Conservation (phyloP, 2,329 filamentous ascomycete species). For the Stagonosporopsis rhizophila region DNA sequence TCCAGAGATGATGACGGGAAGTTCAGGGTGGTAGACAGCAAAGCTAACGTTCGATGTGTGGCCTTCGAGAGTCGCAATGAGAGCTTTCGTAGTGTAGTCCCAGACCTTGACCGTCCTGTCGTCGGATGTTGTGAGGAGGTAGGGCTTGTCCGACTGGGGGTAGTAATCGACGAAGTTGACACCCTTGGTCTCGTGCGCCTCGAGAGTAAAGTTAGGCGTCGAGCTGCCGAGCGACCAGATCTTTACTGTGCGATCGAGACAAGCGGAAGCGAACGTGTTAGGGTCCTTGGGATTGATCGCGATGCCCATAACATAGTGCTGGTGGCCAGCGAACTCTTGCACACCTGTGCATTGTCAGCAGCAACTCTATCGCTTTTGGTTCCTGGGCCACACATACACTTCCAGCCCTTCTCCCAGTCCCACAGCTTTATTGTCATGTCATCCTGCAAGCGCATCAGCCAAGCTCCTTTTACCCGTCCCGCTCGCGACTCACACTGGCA, state of each 20-base stretch:
- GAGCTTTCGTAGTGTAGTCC: constrained; percentile 98
- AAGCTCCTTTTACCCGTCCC: neutral
- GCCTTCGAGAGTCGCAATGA: constrained; percentile 95
- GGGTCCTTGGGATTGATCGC: constrained; percentile 89
- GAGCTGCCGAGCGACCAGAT: constrained; percentile 95
- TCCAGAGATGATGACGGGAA: constrained; percentile 96
- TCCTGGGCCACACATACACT: constrained; percentile 62
- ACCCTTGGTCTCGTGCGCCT: constrained; percentile 95
- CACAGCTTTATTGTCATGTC: constrained; percentile 80
- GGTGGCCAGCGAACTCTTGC: constrained; percentile 94
- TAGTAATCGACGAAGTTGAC: constrained; percentile 97
- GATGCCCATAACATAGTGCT: constrained; percentile 95
- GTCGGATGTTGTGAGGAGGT: constrained; percentile 95
- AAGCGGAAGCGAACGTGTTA: constrained; percentile 90
- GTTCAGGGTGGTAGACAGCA: constrained; percentile 94
- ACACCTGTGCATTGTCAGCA: constrained; percentile 57
- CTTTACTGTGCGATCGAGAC: constrained; percentile 95
- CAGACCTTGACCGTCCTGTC: constrained; percentile 97
- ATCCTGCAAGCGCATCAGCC: constrained; percentile 41
- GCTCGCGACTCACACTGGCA: constrained; percentile 65
- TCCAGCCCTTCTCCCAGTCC: constrained; percentile 99
- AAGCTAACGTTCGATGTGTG: constrained; percentile 99
- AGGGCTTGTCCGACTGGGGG: constrained; percentile 73
- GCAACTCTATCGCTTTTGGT: neutral
- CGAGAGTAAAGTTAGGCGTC: constrained; percentile 95